A percentile compares a stretch with the other conserved stretches of the same genome.
phyloP scores from a whole-genome alignment of 495 filamentous ascomycete genomes.

The Aspergillus incahuasiensis region DNA sequence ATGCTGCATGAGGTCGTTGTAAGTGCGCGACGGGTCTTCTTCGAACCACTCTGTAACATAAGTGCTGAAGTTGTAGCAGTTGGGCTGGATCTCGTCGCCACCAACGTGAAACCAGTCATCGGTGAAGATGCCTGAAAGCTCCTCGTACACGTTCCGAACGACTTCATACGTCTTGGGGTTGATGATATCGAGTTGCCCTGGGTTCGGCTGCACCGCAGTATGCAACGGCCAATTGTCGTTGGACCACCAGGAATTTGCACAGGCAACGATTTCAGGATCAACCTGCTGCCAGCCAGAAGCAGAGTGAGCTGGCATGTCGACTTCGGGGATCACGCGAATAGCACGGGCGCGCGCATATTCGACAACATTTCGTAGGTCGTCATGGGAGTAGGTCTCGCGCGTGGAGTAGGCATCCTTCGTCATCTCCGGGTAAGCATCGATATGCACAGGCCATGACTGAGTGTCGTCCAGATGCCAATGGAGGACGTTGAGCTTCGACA shows the following conservation, averaged over 20 bases:
- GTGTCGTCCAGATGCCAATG: slow-evolving; percentile 51
- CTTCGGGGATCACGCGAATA: slow-evolving; percentile 47
- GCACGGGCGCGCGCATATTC: slow-evolving; percentile 44
- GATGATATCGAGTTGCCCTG: slow-evolving; percentile 54
- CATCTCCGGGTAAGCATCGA: slow-evolving; percentile 49
- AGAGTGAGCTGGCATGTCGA: slow-evolving; percentile 51
- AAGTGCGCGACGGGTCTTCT: slow-evolving; percentile 46
- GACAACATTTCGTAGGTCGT: slow-evolving; percentile 39
- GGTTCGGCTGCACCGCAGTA: slow-evolving; percentile 53
- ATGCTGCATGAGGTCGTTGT: slow-evolving; percentile 49
- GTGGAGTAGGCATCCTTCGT: slow-evolving; percentile 50
- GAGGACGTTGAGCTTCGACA: slow-evolving; percentile 50
- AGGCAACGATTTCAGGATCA: slow-evolving; percentile 47
- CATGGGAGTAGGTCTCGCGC: slow-evolving; percentile 37
- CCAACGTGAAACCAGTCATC: slow-evolving; percentile 55
- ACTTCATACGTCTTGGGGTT: slow-evolving; percentile 51
- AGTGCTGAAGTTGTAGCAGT: slow-evolving; percentile 52
- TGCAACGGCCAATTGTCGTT: slow-evolving; percentile 49
- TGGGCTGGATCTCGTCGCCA: slow-evolving; percentile 48
- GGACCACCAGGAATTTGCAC: slow-evolving; percentile 52
- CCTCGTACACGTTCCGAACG: slow-evolving; percentile 48
- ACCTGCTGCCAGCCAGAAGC: slow-evolving; percentile 52
- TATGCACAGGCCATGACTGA: slow-evolving; percentile 49
- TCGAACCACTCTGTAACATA: slow-evolving; percentile 44
- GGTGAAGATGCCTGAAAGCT: slow-evolving; percentile 47